Percentiles rank a stretch among this genome's conserved stretches.
These are phyloP conservation scores for Nakazawaea wickerhamii DNA, from an alignment of 805 yeast genomes.

Conservation along the genomic window DNA sequence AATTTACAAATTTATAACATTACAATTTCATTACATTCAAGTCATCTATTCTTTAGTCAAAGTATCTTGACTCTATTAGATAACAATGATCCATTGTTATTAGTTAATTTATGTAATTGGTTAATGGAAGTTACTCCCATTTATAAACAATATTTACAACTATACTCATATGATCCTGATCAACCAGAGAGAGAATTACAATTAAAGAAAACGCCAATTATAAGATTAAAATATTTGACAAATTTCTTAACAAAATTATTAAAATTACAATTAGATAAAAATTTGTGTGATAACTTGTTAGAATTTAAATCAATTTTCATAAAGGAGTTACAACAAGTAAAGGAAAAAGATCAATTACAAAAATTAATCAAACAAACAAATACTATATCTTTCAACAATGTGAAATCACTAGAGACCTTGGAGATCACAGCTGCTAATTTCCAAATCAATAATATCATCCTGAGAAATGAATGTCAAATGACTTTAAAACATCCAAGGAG, in stretches of 20 bases:
- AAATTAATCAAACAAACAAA: slow-evolving; percentile 15
- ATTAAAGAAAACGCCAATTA: slow-evolving; percentile 26
- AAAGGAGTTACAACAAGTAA: slow-evolving; percentile 17
- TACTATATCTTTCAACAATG: slow-evolving; percentile 15
- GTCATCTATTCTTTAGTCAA: slow-evolving; percentile 3
- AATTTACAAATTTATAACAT: too few relatives aligned
- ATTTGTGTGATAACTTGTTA: too few relatives aligned
- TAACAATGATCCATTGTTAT: background rate
- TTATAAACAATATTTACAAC: slow-evolving; percentile 20
- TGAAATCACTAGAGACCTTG: slow-evolving; percentile 11
- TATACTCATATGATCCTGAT: slow-evolving; percentile 18
- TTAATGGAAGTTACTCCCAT: slow-evolving; percentile 12
- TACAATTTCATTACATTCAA: background rate
- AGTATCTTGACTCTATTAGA: background rate
- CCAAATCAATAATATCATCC: slow-evolving; percentile 6
- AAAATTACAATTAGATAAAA: too few relatives aligned
- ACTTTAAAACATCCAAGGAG: slow-evolving; percentile 12
- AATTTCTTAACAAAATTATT: slow-evolving; percentile 19
- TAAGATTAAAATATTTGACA: slow-evolving; percentile 23
- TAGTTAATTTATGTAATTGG: slow-evolving; percentile 6
- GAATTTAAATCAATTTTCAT: slow-evolving; percentile 22
- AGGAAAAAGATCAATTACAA: slow-evolving; percentile 20
- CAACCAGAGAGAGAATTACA: slow-evolving; percentile 23
- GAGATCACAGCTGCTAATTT: slow-evolving; percentile 14
- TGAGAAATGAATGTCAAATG: slow-evolving; percentile 10